Percentiles rank a stretch among this genome's conserved stretches.
Conservation (phyloP, 1,284 basidiomycete species). For the Sutorius eximius region DNA sequence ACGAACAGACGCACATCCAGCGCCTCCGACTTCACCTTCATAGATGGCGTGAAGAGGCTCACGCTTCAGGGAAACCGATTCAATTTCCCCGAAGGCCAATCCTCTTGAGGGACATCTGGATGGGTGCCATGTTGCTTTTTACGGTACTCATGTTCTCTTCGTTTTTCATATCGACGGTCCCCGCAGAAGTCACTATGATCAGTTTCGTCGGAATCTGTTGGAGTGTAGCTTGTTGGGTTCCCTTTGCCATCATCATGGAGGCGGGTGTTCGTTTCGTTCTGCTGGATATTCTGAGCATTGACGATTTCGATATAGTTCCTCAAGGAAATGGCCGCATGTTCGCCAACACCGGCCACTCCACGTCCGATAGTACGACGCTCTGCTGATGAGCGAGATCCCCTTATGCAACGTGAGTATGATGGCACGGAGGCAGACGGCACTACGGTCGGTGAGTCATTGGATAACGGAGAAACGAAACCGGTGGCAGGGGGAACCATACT, state of each 20-base stretch:
- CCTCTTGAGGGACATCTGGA: slow-evolving; percentile 91
- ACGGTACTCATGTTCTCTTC: slow-evolving; percentile 76
- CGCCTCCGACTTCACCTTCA: slow-evolving; percentile 70
- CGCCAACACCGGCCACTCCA: background rate
- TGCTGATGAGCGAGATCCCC: slow-evolving; percentile 56
- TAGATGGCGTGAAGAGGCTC: slow-evolving; percentile 81
- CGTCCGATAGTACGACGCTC: slow-evolving; percentile 4
- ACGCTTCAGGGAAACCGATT: slow-evolving; percentile 66
- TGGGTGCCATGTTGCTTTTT: slow-evolving; percentile 79
- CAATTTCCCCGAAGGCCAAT: slow-evolving; percentile 83
- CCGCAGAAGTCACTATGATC: slow-evolving; percentile 76
- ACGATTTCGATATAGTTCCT: slow-evolving; percentile 56
- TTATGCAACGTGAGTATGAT: slow-evolving; percentile 60
- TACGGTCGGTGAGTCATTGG: slow-evolving; percentile 27
- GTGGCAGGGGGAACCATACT: slow-evolving; percentile 91
- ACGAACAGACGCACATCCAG: slow-evolving; percentile 70
- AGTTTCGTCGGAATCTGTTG: slow-evolving; percentile 88
- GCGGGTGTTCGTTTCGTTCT: slow-evolving; percentile 38
- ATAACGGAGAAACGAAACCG: slow-evolving; percentile 49
- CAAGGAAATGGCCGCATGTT: slow-evolving; percentile 63
- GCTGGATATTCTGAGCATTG: background rate
- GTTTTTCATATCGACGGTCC: slow-evolving; percentile 77
- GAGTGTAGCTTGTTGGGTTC: slow-evolving; percentile 94
- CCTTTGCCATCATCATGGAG: slow-evolving; percentile 93
- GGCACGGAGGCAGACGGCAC: slow-evolving; percentile 44